Conservation (phyloP, 345 rosid genomes). For the Mercurialis annua region DNA sequence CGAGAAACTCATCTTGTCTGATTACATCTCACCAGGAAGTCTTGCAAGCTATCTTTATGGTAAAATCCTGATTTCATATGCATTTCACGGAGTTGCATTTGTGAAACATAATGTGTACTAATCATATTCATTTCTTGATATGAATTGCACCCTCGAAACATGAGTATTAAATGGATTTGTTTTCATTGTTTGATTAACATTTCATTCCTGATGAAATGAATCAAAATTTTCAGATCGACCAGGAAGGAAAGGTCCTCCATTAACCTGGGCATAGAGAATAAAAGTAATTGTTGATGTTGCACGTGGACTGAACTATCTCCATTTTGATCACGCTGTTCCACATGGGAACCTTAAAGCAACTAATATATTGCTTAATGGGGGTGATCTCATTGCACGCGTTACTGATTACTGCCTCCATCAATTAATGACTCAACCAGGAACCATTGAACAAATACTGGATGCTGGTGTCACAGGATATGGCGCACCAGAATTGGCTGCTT, state of each 20-base stretch:
- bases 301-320: constrained; percentile 97
- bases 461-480: constrained; percentile 91
- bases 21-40: constrained; percentile 90
- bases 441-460: constrained; percentile 85
- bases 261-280: constrained; percentile 78
- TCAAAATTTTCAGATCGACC: constrained; percentile 67
- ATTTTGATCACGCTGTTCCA: constrained; percentile 92
- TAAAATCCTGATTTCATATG: constrained; percentile 28
- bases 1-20: constrained; percentile 96
- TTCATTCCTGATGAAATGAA: constrained; percentile 19
- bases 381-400: constrained; percentile 91
- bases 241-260: constrained; percentile 81
- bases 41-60: constrained; percentile 97
- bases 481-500: constrained; percentile 87
- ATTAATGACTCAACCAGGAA: constrained; percentile 94
- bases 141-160: too few species aligned
- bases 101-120: background rate
- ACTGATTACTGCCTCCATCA: constrained; percentile 95
- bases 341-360: constrained; percentile 95
- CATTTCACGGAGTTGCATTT: background rate
- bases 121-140: background rate
- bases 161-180: too few species aligned
- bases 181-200: background rate
- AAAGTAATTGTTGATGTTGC: constrained; percentile 94
- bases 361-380: constrained; percentile 75